These are phyloP conservation scores for Boletus tylopilopsis DNA, from an alignment of 768 basidiomycete genomes.

Conservation along the genomic window DNA sequence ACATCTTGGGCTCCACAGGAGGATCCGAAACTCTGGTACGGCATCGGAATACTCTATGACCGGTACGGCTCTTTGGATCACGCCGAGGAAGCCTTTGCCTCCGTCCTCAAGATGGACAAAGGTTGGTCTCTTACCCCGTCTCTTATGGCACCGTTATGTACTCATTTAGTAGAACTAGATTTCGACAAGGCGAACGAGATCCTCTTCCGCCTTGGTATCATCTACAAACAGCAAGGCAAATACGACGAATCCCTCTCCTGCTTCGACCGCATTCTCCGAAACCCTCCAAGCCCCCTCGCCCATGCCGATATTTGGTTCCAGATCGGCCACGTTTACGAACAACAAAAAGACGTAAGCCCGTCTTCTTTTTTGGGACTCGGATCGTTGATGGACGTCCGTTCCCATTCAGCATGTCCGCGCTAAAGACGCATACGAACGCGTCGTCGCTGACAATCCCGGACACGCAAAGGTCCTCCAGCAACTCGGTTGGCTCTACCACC, in stretches of 20 bases:
- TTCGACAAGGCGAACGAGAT: slow-evolving; percentile 99
- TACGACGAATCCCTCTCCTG: slow-evolving; percentile 85
- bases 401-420: slow-evolving; percentile 72
- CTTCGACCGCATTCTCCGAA: slow-evolving; percentile 94
- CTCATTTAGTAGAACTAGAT: slow-evolving; percentile 46
- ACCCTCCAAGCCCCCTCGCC: slow-evolving; percentile 92
- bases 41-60: slow-evolving; percentile 98
- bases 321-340: slow-evolving; percentile 97
- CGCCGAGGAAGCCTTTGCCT: slow-evolving; percentile 97
- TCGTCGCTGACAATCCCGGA: slow-evolving; percentile 86
- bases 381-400: slow-evolving; percentile 12
- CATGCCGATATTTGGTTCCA: slow-evolving; percentile 99
- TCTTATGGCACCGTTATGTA: slow-evolving; percentile 20
- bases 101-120: slow-evolving; percentile 95
- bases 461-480: slow-evolving; percentile 98
- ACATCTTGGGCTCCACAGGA: slow-evolving; percentile 41
- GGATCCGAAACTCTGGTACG: slow-evolving; percentile 99
- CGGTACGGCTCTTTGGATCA: slow-evolving; percentile 98
- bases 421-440: slow-evolving; percentile 94
- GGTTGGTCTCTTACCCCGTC: slow-evolving; percentile 45
- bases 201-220: slow-evolving; percentile 95
- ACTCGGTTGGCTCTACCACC: slow-evolving; percentile 96
- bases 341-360: slow-evolving; percentile 84
- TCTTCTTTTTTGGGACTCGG: not conserved
- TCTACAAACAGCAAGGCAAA: slow-evolving; percentile 98